Percentiles rank a stretch among this genome's conserved stretches.
phyloP scores from a whole-genome alignment of 768 basidiomycete species.

The Collybiopsis confluens region DNA sequence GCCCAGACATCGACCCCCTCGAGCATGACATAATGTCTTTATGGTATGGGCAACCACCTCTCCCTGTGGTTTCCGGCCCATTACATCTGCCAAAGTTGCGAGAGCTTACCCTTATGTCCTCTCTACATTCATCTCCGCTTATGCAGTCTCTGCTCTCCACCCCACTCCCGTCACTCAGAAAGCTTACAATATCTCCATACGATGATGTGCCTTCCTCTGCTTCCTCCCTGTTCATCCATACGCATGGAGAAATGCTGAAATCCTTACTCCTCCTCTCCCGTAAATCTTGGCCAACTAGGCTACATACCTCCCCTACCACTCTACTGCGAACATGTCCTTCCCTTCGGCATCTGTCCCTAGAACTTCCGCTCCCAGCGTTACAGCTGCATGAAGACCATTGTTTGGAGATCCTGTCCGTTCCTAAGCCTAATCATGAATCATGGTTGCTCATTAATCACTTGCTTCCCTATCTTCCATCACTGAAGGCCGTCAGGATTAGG shows the following conservation, averaged over 20 bases:
- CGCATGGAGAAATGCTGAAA: slow-evolving; percentile 53
- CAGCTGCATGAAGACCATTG: slow-evolving; percentile 31
- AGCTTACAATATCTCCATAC: slow-evolving; percentile 70
- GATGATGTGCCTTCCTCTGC: slow-evolving; percentile 61
- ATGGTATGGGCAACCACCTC: slow-evolving; percentile 17
- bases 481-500: slow-evolving; percentile 54
- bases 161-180: slow-evolving; percentile 56
- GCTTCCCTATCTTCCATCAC: slow-evolving; percentile 51
- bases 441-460: slow-evolving; percentile 51
- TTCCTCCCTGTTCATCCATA: slow-evolving; percentile 51
- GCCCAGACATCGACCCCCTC: slow-evolving; percentile 50
- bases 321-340: slow-evolving; percentile 48
- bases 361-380: slow-evolving; percentile 59
- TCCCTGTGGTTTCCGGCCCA: slow-evolving; percentile 32
- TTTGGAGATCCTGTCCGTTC: slow-evolving; percentile 68
- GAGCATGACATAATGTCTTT: slow-evolving; percentile 35
- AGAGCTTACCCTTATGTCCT: slow-evolving; percentile 55
- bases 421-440: slow-evolving; percentile 62
- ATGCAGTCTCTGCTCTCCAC: slow-evolving; percentile 56
- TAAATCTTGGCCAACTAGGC: slow-evolving; percentile 61
- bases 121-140: slow-evolving; percentile 59
- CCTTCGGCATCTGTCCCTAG: slow-evolving; percentile 68
- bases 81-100: slow-evolving; percentile 55
- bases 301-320: slow-evolving; percentile 48
- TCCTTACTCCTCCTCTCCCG: slow-evolving; percentile 67